Percentiles rank a stretch among this genome's conserved stretches.
phyloP scores from a whole-genome alignment of 1,284 basidiomycete species.

The Tylopilus sp. region DNA sequence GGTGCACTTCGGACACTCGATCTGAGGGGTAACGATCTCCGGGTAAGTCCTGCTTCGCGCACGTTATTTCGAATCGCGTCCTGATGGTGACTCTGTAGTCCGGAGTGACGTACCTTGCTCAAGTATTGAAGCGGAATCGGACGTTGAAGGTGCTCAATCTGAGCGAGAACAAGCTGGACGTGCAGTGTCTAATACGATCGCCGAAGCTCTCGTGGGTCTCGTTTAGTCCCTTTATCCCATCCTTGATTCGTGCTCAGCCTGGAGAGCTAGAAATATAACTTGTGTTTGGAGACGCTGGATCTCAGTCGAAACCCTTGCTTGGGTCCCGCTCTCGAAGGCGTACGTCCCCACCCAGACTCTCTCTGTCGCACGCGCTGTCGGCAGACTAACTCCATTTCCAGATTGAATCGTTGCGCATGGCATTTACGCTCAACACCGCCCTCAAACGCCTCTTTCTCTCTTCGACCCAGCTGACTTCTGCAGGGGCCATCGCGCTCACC shows the following conservation, averaged over 20 bases:
- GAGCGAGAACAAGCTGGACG: conserved; percentile 89
- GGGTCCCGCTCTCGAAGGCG: conserved; percentile 81
- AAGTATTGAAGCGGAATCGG: conserved; percentile 92
- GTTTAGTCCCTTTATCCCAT: neutral
- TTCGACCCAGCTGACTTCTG: conserved; percentile 74
- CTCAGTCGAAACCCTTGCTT: conserved; percentile 90
- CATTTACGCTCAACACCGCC: conserved; percentile 89
- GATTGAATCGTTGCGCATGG: conserved; percentile 85
- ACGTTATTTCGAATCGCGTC: neutral
- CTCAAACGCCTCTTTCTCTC: conserved; percentile 91
- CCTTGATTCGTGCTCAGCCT: neutral
- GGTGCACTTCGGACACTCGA: conserved; percentile 87
- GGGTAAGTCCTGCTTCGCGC: conserved; percentile 46
- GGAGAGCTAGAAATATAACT: conserved; percentile 80
- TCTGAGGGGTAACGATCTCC: conserved; percentile 86
- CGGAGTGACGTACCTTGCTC: conserved; percentile 87
- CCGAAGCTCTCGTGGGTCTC: conserved; percentile 77
- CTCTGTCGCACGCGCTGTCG: neutral
- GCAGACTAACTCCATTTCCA: conserved; percentile 29
- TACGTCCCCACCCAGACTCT: conserved; percentile 39
- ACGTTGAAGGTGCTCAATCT: conserved; percentile 93
- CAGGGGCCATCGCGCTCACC: conserved; percentile 90
- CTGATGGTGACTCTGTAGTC: conserved; percentile 38
- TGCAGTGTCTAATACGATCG: conserved; percentile 75
- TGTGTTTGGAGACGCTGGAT: conserved; percentile 89